These are phyloP conservation scores for Ophiostoma sp. DNA, from an alignment of 2,329 filamentous ascomycete genomes.

Conservation along the genomic window DNA sequence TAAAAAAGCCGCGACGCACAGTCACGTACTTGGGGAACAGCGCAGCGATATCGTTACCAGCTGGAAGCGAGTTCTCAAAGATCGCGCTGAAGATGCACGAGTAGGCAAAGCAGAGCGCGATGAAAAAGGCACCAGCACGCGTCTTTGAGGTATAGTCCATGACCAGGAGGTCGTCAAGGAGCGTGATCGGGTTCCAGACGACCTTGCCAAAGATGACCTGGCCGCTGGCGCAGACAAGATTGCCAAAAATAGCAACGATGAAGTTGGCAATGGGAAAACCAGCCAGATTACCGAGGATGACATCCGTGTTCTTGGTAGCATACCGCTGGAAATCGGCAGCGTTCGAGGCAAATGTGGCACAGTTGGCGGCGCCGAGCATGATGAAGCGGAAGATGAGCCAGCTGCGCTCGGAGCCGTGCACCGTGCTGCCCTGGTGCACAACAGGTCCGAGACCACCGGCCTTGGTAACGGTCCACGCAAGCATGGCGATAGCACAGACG, in stretches of 20 bases:
- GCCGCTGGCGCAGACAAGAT: conserved; percentile 21
- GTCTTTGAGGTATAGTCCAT: conserved; percentile 10
- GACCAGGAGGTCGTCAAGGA: conserved; percentile 10
- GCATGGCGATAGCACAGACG: conserved; percentile 21
- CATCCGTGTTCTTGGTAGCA: conserved; percentile 37
- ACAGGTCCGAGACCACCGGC: conserved; percentile 27
- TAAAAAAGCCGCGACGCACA: conserved; percentile 37
- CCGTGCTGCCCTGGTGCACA: conserved; percentile 30
- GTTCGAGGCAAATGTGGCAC: conserved; percentile 38
- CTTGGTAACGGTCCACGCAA: conserved; percentile 20
- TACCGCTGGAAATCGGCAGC: conserved; percentile 43
- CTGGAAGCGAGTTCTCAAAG: conserved; percentile 26
- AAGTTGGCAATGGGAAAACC: conserved; percentile 39
- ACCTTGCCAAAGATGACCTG: conserved; percentile 21
- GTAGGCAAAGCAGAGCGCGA: conserved; percentile 15
- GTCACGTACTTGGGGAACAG: conserved; percentile 38
- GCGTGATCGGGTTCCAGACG: conserved; percentile 8
- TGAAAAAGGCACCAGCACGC: conserved; percentile 10
- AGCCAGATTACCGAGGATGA: conserved; percentile 38
- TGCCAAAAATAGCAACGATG: conserved; percentile 38
- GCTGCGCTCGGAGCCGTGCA: conserved; percentile 32
- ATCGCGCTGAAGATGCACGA: conserved; percentile 18
- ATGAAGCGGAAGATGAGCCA: conserved; percentile 38
- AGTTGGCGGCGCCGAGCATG: conserved; percentile 35
- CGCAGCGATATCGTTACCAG: conserved; percentile 32